Base-by-base conservation (phyloP, 1,284 basidiomycete genomes). In the Xerocomus minutiporus region DNA sequence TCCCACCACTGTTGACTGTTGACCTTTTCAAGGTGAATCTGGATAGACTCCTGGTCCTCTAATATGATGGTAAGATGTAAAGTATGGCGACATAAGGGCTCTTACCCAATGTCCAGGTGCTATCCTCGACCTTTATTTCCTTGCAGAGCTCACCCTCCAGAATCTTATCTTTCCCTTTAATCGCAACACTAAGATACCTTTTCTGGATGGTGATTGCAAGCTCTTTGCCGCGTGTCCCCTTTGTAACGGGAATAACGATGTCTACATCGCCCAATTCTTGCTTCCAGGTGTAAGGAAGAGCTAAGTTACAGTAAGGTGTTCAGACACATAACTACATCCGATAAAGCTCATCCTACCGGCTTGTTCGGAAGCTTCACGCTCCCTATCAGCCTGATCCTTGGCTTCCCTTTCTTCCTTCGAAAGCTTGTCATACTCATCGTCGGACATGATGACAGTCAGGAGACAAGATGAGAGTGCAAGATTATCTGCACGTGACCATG, bases 1-100 rank as follows among this genome's bases (percentile, higher is more conserved):
- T 93, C 91, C 97, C 97, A 99, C 97, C 97, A 99, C 52, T 91
- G 84, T 71, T 88, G 83, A 61, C 86, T 73, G 71, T 93, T 92
- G 51, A 88, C 62, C 70, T 97, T 97, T 70, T 97, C 93, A 35
- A 97, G 79, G 64, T 93, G 90, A 51, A 96, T 78, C 31, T 82
- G 73, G 46, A 96, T 74, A 9, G 73, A 72, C 57, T 85, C 75
- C 57, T 85, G 84, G 67, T 96, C 93, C 76, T 93, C 93, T 95
- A 61, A 40, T 50, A 48, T 43, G 45, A 47, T 38, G 46, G 41
- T 54, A 25, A 59, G 48, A 45, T 54, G 50, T 23, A 41, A 53
- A 25, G 48, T 28, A 47, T 34, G 46, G 54, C 9, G 34, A 55
- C n/a, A 15, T 32, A 12, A 23, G 13, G 8, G 47, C 26, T 45